These are phyloP conservation scores for Acacia concinna DNA, from an alignment of 331 rosid species.

Conservation along the genomic window DNA sequence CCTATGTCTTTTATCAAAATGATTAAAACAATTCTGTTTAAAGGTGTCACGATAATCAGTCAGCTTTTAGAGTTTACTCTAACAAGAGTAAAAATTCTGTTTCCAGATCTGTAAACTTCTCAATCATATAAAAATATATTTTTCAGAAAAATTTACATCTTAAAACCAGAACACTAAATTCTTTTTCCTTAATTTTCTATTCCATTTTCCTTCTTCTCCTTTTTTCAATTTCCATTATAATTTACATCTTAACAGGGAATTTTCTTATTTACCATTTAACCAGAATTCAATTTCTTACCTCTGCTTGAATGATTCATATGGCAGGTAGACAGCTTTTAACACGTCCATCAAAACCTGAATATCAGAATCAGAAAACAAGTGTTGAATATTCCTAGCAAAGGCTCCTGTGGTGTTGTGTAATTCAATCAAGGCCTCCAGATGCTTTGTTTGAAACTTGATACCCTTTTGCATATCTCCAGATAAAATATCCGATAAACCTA, in stretches of 20 bases:
- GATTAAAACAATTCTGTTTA: no score
- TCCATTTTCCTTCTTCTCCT: neutral
- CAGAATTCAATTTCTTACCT: conserved; percentile 51
- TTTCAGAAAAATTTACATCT: no score
- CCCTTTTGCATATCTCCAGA: conserved; percentile 99
- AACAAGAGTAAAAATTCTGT: no score
- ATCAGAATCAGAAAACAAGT: conserved; percentile 87
- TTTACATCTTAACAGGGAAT: no score
- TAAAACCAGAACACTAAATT: neutral
- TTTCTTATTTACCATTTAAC: conserved; percentile 7
- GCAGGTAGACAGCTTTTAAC: conserved; percentile 77
- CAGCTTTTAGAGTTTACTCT: no score
- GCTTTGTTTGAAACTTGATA: conserved; percentile 86
- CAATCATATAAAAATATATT: no score
- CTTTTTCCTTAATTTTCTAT: neutral
- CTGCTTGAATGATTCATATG: conserved; percentile 89
- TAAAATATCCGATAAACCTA: conserved; percentile 83
- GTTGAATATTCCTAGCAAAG: conserved; percentile 94
- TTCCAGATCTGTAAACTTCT: no score
- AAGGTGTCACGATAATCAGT: no score
- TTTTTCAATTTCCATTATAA: neutral
- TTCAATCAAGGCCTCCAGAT: conserved; percentile 87
- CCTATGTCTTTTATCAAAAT: no score
- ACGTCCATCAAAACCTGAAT: conserved; percentile 67
- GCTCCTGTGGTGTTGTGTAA: conserved; percentile 89